Evolutionary conservation across 306 rosid species (phyloP), one percentile per base, ranked within the genome.

Genomic region (Spatholobus suberectus): DNA sequence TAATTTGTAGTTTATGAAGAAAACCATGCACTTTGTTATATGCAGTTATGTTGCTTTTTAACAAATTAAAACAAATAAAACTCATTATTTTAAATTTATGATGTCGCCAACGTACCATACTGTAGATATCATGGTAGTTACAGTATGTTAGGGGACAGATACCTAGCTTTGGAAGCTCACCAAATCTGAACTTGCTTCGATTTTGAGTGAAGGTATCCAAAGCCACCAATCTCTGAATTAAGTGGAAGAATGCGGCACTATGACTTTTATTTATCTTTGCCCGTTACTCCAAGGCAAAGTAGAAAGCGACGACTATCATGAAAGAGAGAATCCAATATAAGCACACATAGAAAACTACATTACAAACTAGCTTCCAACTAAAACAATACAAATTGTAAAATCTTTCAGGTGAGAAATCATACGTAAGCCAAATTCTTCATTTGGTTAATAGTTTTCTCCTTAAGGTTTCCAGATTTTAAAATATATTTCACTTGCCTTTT

Each of bases 171-270:
- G 51, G 79, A 77, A 70, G 79, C 78, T 79, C 81, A 84, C 89
- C 88, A 90, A 87, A 85, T 84, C 86, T 83, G 34, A 74, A 77
- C 9, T 70, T 70, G 43, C 86, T 73, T 79, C 72, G 15, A 46
- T 34, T 65, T 70, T 41, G 21, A 70, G 58, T 21, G 27, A 63
- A 73, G 84, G 92, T 85, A 89, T 89, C 92, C 90, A 43, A 88
- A 68, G 92, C 61, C 32, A 76, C 80, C 46, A 35, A 75, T 51
- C 37, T 38, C 26, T 68, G 32, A 63, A 77, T 68, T 65, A 68
- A 29, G 81, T 32, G n/a, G 34, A 70, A 55, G 29, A 29, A 67
- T 67, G 71, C 71, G 72, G n/a, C 34, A 43, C 75, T 13, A 26
- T 23, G 69, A 57, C 81, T 63, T 69, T 76, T 71, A 11, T 57